Evolutionary conservation across 192 early-diverging fungal species (phyloP).

Genomic region (Backusella liffmaniae): DNA sequence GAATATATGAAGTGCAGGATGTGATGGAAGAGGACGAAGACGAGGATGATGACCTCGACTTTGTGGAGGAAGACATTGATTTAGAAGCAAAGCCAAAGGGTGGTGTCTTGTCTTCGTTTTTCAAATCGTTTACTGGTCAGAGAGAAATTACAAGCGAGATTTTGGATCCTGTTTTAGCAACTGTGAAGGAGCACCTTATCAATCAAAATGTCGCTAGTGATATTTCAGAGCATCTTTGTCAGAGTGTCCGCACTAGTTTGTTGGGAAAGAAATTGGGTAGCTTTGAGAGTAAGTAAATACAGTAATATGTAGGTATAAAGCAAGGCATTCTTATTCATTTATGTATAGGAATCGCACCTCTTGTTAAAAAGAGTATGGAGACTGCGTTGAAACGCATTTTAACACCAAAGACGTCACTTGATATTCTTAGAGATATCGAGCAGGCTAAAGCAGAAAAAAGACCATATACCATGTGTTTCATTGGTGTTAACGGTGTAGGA

Average conservation of each 20-base stretch:
- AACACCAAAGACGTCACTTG: constrained; percentile 85
- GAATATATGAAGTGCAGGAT: constrained; percentile 78
- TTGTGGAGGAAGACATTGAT: constrained; percentile 45
- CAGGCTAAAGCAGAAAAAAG: constrained; percentile 62
- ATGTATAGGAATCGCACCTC: constrained; percentile 48
- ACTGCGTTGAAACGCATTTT: constrained; percentile 81
- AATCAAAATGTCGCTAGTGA: constrained; percentile 93
- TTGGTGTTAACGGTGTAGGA: constrained; percentile 94
- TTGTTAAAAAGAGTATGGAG: constrained; percentile 83
- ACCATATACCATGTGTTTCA: constrained; percentile 90
- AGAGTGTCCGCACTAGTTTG: constrained; percentile 69
- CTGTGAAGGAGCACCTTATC: constrained; percentile 90
- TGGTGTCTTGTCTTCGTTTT: constrained; percentile 64
- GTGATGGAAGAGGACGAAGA: constrained; percentile 48
- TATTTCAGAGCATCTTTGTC: constrained; percentile 81
- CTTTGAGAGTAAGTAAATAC: constrained; percentile 63
- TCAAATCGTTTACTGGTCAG: constrained; percentile 69
- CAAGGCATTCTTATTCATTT: background rate
- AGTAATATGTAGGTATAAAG: background rate
- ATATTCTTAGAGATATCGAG: constrained; percentile 88
- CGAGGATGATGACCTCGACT: constrained; percentile 55
- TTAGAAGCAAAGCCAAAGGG: constrained; percentile 25
- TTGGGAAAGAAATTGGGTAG: constrained; percentile 72
- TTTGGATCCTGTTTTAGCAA: constrained; percentile 78
- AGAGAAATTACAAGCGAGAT: constrained; percentile 68